A percentile compares a stretch with the other conserved stretches of the same genome.
Conservation (phyloP, 2,329 filamentous ascomycete genomes). For the Penicillium verrucosum region DNA sequence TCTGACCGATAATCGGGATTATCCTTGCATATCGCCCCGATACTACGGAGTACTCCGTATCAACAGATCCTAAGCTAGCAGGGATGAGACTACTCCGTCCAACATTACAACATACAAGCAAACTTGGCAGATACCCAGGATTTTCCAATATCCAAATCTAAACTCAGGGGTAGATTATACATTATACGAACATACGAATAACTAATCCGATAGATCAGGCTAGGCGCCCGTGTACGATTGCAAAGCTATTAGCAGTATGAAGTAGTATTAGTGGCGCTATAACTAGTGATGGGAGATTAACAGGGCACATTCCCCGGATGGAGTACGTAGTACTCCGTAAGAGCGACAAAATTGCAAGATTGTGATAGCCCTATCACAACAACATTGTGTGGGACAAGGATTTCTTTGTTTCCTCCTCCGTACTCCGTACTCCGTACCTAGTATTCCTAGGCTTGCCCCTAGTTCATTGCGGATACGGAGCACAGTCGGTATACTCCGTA, state of each 20-base stretch:
- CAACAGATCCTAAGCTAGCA: neutral
- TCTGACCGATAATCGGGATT: neutral
- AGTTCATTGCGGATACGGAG: neutral
- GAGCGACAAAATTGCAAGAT: neutral
- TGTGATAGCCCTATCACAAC: constrained; percentile 5
- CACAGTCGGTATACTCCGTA: neutral
- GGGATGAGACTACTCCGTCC: neutral
- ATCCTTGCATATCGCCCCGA: neutral
- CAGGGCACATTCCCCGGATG: neutral
- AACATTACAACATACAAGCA: neutral
- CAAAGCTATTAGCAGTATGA: neutral
- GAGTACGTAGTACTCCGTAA: neutral
- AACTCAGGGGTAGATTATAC: neutral
- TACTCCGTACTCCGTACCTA: too few species aligned
- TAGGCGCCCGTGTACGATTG: neutral
- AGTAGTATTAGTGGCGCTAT: neutral
- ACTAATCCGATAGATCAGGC: neutral
- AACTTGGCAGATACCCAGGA: neutral
- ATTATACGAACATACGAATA: neutral
- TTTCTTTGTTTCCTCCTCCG: neutral
- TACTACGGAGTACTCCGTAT: neutral
- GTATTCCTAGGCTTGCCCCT: neutral
- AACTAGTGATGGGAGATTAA: neutral
- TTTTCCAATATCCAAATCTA: neutral
- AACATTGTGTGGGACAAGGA: neutral